phyloP scores from a whole-genome alignment of 2,329 filamentous ascomycete species.

The Sporothrix euskadiensis region DNA sequence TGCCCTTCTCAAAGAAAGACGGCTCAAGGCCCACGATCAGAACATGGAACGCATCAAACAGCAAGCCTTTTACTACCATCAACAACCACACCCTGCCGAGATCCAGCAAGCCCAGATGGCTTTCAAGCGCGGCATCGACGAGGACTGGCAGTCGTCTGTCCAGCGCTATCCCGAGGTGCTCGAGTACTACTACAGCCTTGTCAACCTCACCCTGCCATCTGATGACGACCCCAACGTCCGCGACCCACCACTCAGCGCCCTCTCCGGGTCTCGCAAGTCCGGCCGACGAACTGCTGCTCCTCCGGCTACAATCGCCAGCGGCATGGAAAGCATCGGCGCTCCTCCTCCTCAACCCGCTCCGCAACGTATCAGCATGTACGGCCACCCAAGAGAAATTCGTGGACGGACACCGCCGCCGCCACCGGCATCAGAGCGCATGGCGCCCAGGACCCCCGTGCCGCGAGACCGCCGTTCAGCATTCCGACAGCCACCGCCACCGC shows the following conservation, averaged over 20 bases:
- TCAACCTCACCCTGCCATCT: slow-evolving; percentile 64
- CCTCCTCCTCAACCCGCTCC: slow-evolving; percentile 10
- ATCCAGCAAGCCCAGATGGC: slow-evolving; percentile 64
- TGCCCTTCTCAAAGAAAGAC: slow-evolving; percentile 59
- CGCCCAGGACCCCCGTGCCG: slow-evolving; percentile 27
- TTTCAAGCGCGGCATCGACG: slow-evolving; percentile 72
- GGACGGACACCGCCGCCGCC: slow-evolving; percentile 32
- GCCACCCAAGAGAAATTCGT: slow-evolving; percentile 26
- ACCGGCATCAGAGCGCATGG: slow-evolving; percentile 24
- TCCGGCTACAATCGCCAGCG: slow-evolving; percentile 33
- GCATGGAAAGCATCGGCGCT: slow-evolving; percentile 22
- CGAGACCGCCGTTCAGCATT: slow-evolving; percentile 26
- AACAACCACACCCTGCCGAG: slow-evolving; percentile 60
- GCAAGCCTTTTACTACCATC: slow-evolving; percentile 59
- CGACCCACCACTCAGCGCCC: slow-evolving; percentile 60
- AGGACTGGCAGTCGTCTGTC: slow-evolving; percentile 75
- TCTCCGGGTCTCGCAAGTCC: slow-evolving; percentile 51
- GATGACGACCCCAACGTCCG: slow-evolving; percentile 62
- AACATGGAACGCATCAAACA: slow-evolving; percentile 58
- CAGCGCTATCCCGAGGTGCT: slow-evolving; percentile 78
- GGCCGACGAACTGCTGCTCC: slow-evolving; percentile 45
- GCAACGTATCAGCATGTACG: slow-evolving; percentile 20
- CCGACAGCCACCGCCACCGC: slow-evolving; percentile 29
- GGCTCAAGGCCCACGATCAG: slow-evolving; percentile 57
- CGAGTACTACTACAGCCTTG: slow-evolving; percentile 74